Base-by-base conservation (phyloP, 1,284 basidiomycete species). In the Volvariella surrecta region DNA sequence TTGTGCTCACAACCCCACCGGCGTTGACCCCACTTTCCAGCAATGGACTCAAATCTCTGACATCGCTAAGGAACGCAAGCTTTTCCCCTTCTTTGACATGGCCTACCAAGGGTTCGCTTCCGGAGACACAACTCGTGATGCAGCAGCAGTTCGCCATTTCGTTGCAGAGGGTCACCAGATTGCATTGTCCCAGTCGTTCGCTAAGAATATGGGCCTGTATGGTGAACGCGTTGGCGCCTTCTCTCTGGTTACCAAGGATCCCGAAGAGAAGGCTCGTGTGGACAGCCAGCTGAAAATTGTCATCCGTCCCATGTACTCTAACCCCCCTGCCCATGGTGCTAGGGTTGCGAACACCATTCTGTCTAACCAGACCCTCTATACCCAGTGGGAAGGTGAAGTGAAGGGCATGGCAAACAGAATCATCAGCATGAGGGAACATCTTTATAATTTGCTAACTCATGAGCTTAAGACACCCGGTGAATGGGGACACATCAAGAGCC, bases 121-220 rank as follows among this genome's bases (percentile, higher is more conserved):
- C 16, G 93, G 93, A 43, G 80, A 82, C 45, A 90, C 90, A 46
- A 66, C 84, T 54, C 82, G 80, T 43, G 96, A 99, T 58, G 96
- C 96, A 4, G 95, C 88, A 62, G 90, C 95, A 21, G 82, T 98
- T 46, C 88, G 96, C 50, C 81, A 96, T 71, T 99, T 99, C 66
- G 89, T 96, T 44, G 71, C 81, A 39, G 70, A 91, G 61, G 89
- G 90, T 32, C 90, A 93, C 67, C 85, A 89, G 57, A 68, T 93
- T 51, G 86, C 89, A 11, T 76, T 93, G 38, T 73, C 83, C 48
- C 96, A 99, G 67, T 93, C 89, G 43, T 99, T 98, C 64, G 96
- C 96, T 44, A 99, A 99, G 77, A 99, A 99, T 74, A 95, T 97
- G 77, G 95, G 96, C 48, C 76, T 99, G 32, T 99, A 99, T 63